Conservation (phyloP, 2,329 filamentous ascomycete species). For the Neophaeococcomyces mojaviensis region DNA sequence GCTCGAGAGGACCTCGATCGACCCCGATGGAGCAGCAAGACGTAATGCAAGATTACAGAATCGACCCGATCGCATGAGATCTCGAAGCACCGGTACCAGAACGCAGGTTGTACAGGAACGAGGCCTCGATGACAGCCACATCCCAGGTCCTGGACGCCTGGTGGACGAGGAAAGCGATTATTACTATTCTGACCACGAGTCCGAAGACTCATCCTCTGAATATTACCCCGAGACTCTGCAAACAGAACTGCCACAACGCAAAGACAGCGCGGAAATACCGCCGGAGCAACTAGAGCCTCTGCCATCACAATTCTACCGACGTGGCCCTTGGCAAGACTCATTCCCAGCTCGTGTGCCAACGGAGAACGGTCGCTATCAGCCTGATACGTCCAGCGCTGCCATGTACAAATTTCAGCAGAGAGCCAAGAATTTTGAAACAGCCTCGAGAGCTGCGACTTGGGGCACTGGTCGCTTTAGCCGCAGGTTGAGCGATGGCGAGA, state of each 20-base stretch:
- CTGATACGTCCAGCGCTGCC: constrained; percentile 48
- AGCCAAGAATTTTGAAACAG: constrained; percentile 45
- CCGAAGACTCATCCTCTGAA: constrained; percentile 23
- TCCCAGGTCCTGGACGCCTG: constrained; percentile 47
- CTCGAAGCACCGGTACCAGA: constrained; percentile 33
- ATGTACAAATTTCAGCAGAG: constrained; percentile 45
- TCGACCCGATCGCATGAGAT: constrained; percentile 13
- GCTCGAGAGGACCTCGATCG: constrained; percentile 42
- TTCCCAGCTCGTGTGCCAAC: constrained; percentile 13
- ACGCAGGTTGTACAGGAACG: constrained; percentile 26
- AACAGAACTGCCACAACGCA: constrained; percentile 24
- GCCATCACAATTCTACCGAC: constrained; percentile 31
- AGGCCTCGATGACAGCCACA: constrained; percentile 30
- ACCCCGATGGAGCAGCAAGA: constrained; percentile 25
- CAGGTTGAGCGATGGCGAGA: constrained; percentile 44
- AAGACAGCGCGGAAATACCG: constrained; percentile 20
- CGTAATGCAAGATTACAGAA: constrained; percentile 9
- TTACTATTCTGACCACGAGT: constrained; percentile 27
- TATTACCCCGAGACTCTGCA: constrained; percentile 26
- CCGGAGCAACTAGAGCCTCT: constrained; percentile 28
- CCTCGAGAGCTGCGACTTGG: constrained; percentile 49
- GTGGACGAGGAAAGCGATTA: constrained; percentile 36
- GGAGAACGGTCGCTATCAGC: constrained; percentile 33
- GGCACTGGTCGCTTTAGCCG: constrained; percentile 34
- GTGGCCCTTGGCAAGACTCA: constrained; percentile 44